Evolutionary conservation across 169 alveolate species (phyloP).

Genomic region (Plasmodium inui): DNA sequence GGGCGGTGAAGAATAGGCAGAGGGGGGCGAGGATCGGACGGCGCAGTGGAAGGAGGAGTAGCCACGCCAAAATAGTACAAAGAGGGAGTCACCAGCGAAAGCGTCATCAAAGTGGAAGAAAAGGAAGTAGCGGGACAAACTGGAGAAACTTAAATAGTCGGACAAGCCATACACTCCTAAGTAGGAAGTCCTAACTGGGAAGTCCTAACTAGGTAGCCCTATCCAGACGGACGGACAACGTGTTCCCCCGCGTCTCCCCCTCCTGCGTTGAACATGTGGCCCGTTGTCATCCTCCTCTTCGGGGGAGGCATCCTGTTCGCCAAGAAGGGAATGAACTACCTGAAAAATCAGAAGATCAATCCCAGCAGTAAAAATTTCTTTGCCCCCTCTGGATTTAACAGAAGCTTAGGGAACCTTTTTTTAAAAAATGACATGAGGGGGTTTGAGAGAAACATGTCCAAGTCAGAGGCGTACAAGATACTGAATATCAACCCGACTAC

Average conservation of each 20-base stretch:
- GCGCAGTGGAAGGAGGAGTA: too few relatives aligned
- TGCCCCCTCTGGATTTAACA: slow-evolving; percentile 35
- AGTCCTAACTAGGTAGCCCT: background rate
- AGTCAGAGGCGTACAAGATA: slow-evolving; percentile 82
- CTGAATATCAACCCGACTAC: slow-evolving; percentile 85
- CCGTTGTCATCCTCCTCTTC: slow-evolving; percentile 47
- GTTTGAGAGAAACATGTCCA: slow-evolving; percentile 84
- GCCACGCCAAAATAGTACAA: background rate
- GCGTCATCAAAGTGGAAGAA: slow-evolving; percentile 2
- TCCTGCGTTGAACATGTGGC: slow-evolving; percentile 37
- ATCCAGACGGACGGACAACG: background rate
- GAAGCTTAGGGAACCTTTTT: slow-evolving; percentile 32
- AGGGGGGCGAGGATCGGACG: too few relatives aligned
- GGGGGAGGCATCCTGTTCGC: slow-evolving; percentile 61
- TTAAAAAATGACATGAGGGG: slow-evolving; percentile 77
- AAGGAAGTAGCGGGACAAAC: background rate
- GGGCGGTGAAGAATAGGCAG: too few relatives aligned
- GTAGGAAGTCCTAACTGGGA: background rate
- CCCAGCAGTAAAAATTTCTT: slow-evolving; percentile 10
- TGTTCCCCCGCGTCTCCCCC: background rate
- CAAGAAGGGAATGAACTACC: slow-evolving; percentile 53
- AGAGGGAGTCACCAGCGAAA: too few relatives aligned
- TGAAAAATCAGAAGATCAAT: slow-evolving; percentile 25
- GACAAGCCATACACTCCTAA: too few relatives aligned
- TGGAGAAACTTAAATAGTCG: background rate